These are phyloP conservation scores for Nicotiana obtusifolia DNA, from an alignment of 257 asterid species.

Conservation along the genomic window DNA sequence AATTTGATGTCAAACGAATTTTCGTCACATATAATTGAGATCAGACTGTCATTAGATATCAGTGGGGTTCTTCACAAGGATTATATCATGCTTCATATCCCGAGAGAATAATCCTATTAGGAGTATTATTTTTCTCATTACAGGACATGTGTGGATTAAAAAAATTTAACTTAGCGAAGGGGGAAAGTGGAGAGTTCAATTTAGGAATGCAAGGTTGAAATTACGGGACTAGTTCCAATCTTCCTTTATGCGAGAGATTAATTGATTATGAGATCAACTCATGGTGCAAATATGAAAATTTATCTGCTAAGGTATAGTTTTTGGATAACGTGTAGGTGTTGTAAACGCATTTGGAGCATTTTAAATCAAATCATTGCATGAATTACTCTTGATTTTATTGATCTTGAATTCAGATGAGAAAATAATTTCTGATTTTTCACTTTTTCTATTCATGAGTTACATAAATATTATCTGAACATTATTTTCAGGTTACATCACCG, in stretches of 20 bases:
- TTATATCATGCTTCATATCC: neutral
- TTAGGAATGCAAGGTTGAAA: neutral
- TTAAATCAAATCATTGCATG: neutral
- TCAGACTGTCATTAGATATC: neutral
- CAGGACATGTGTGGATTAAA: neutral
- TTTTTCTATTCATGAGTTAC: neutral
- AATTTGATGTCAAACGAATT: neutral
- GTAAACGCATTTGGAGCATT: neutral
- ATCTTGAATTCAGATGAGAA: neutral
- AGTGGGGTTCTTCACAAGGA: neutral
- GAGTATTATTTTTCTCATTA: neutral
- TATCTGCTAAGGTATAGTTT: neutral
- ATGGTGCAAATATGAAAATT: neutral
- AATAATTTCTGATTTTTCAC: neutral
- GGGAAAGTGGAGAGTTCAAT: neutral
- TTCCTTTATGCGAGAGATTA: neutral
- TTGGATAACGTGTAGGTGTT: neutral
- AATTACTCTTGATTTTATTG: neutral
- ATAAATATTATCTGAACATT: neutral
- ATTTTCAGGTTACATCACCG: constrained; percentile 70
- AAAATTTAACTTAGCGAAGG: neutral
- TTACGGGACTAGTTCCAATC: neutral
- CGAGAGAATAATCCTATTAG: neutral
- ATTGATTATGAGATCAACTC: neutral
- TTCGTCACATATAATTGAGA: neutral